Evolutionary conservation across 495 filamentous ascomycete species (phyloP), one percentile per base, ranked within the genome.

Genomic region (Aspergillus nanangensis): DNA sequence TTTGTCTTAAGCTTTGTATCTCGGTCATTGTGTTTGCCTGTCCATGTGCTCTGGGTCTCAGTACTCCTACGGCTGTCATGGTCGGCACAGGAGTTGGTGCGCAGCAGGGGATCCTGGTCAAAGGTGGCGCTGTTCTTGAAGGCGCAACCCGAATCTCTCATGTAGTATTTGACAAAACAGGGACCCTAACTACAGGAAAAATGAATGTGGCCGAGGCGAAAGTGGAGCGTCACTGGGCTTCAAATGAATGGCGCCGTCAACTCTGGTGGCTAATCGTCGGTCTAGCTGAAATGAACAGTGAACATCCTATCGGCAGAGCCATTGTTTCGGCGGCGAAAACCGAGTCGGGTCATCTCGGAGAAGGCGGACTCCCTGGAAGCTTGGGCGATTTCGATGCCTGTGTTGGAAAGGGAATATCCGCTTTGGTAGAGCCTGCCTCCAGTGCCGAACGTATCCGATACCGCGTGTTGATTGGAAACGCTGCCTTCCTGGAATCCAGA

Each of bases 91-190:
- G 93, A 35, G 82, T 97, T 18, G 93, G 94, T 31, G 93, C 93
- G n/a, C 88, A 96, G 58, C 84, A 96, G 55, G 93, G 93, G 7
- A 99, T 99, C 56, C 75, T 99, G 2, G 86, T 97, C 62, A 99
- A 99, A 61, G 91, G 94, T 41, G 93, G 93, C 21, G 91, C 89
- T 31, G 89, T 91, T 21, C 72, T 99, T 11, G 93, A 99, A 66
- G 91, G 81, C 2, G 87, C 91, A 0, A 99, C 92, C 3, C 92
- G 88, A 57, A 77, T 99, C 56, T 92, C 81, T 13, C 86, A 95
- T 45, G 79, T 97, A 33, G 90, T 99, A n/a, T 82, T 97, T n/a
- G 93, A 99, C 69, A 99, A 99, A 75, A 99, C 93, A 3, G 93
- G 93, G 21, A 99, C 93, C 2, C 72, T 99, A 52, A 99, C 93